Evolutionary conservation across 2,329 filamentous ascomycete species (phyloP), one percentile per base, ranked within the genome.

Genomic region (Helicocarpus griseus): DNA sequence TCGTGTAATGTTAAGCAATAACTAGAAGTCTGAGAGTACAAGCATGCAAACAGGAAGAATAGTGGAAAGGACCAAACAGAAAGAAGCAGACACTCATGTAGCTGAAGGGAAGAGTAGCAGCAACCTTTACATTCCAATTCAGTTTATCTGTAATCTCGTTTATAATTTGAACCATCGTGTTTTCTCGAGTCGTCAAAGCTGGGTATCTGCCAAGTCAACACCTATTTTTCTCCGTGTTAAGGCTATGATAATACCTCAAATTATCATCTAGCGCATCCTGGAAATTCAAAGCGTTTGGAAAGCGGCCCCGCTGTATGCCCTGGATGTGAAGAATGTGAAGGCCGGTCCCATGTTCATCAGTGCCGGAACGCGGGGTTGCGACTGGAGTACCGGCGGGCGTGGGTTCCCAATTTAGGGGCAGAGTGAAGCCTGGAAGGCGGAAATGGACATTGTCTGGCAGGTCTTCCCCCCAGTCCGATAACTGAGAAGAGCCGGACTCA

Each of bases 131-230:
- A 9, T 66, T 50, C 68, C 68, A 70, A 5, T 64, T 55, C 3
- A 48, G 48, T 47, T 68, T 69, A 41, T 70, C 67, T 2, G 66
- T 69, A 5, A 70, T 56, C 3, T 56, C 54, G 33, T 67, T 60
- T 60, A 69, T 65, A 24, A 67, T 46, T 19, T 53, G 53, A 51
- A 70, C 57, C 61, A 69, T 68, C 13, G 56, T 56, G 13, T 61
- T 38, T 54, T 69, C 66, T n/a, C 61, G 61, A 48, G 31, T 48
- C 28, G 50, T 48, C 22, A 52, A 22, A 26, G 44, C 43, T 46
- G 43, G 36, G 48, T 41, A 49, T 40, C 33, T 41, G 26, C 14
- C 22, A 49, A 38, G 33, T 49, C 33, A 49, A 38, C 26, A 49
- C 19, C 33, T 11, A 22, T 19, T 14, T 11, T 19, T 5, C 33